phyloP scores from a whole-genome alignment of 352 stramenopile genomes.

The Phytophthora citrophthora region DNA sequence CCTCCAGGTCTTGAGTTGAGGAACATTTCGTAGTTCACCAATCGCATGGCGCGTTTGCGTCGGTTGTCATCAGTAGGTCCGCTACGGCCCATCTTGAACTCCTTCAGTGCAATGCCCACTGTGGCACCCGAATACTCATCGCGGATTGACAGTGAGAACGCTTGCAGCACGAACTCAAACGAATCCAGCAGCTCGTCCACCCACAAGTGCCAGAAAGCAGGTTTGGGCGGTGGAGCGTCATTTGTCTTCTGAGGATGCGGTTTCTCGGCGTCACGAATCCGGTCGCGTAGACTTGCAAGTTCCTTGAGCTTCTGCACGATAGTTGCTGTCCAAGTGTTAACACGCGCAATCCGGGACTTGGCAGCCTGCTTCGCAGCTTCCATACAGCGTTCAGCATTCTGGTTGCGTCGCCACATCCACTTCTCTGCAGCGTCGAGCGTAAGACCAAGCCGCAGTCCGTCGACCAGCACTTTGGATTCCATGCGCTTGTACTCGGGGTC shows the following conservation, averaged over 20 bases:
- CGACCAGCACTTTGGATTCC: slow-evolving; percentile 59
- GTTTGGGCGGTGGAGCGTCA: slow-evolving; percentile 21
- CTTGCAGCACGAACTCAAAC: slow-evolving; percentile 59
- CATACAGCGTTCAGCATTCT: slow-evolving; percentile 66
- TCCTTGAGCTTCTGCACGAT: slow-evolving; percentile 74
- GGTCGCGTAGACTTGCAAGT: slow-evolving; percentile 43
- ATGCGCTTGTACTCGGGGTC: slow-evolving; percentile 26
- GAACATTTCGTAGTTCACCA: slow-evolving; percentile 76
- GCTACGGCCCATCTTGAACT: slow-evolving; percentile 62
- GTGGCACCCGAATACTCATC: slow-evolving; percentile 63
- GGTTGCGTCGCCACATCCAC: slow-evolving; percentile 75
- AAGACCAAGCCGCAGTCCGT: slow-evolving; percentile 60
- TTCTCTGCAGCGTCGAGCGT: slow-evolving; percentile 71
- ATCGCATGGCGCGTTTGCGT: slow-evolving; percentile 53
- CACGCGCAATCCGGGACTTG: slow-evolving; percentile 49
- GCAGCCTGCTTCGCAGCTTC: slow-evolving; percentile 66
- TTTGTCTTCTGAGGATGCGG: slow-evolving; percentile 11
- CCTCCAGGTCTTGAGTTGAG: slow-evolving; percentile 53
- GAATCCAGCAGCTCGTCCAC: slow-evolving; percentile 78
- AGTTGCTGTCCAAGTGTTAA: slow-evolving; percentile 62
- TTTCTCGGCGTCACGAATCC: slow-evolving; percentile 41
- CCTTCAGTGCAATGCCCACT: slow-evolving; percentile 64
- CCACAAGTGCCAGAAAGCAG: slow-evolving; percentile 63
- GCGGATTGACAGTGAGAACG: slow-evolving; percentile 60
- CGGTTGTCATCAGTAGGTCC: slow-evolving; percentile 28